Evolutionary conservation across 164 flowering plant genomes (phyloP).

Genomic region (Nymphaea thermarum): DNA sequence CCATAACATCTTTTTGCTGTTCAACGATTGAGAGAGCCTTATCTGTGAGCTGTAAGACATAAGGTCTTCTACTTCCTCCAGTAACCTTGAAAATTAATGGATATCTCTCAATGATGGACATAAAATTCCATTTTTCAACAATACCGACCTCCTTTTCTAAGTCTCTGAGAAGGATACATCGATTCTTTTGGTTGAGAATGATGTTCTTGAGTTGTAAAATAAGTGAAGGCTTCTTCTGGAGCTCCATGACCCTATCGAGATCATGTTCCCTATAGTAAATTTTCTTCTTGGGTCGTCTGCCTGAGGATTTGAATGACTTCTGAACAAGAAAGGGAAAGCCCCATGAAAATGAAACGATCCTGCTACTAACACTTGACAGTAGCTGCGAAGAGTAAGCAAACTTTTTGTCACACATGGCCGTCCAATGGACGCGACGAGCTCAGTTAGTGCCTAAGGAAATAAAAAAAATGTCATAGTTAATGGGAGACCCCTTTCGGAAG

Average conservation of each 20-base stretch:
- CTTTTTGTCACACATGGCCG: neutral
- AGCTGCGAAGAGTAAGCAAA: neutral
- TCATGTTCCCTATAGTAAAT: slow-evolving; percentile 66
- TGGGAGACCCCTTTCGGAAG: too few relatives aligned
- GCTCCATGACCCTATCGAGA: slow-evolving; percentile 76
- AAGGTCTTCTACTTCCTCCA: slow-evolving; percentile 49
- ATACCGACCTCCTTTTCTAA: slow-evolving; percentile 88
- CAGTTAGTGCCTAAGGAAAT: too few relatives aligned
- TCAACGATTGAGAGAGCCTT: slow-evolving; percentile 43
- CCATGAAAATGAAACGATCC: neutral
- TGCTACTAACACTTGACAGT: neutral
- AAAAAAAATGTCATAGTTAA: too few relatives aligned
- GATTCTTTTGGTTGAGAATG: slow-evolving; percentile 45
- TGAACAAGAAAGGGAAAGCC: slow-evolving; percentile 14
- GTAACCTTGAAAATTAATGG: slow-evolving; percentile 58
- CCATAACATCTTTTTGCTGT: slow-evolving; percentile 36
- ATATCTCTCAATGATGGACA: slow-evolving; percentile 77
- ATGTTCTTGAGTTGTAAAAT: slow-evolving; percentile 65
- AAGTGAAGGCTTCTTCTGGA: slow-evolving; percentile 73
- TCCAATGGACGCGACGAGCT: neutral
- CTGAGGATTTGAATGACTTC: slow-evolving; percentile 38
- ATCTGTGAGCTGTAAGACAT: slow-evolving; percentile 47
- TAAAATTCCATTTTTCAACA: slow-evolving; percentile 83
- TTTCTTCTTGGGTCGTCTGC: slow-evolving; percentile 76
- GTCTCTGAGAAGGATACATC: slow-evolving; percentile 49